phyloP scores from a whole-genome alignment of 306 rosid species.

The Casuarina glauca region DNA sequence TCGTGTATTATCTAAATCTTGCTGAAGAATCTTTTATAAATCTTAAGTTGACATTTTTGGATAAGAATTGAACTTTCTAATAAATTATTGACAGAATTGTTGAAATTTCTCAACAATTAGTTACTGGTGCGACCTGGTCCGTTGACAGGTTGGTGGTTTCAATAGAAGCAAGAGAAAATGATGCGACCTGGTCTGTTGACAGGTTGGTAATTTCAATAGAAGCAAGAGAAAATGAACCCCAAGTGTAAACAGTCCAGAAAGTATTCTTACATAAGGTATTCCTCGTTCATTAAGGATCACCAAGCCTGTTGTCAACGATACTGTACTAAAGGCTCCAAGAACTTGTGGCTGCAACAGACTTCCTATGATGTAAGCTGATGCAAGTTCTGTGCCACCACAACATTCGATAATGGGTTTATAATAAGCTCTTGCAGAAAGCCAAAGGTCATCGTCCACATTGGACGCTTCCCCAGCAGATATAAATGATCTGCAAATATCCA shows the following conservation, averaged over 20 bases:
- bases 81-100: too few species aligned
- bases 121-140: not conserved
- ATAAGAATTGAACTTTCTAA: too few species aligned
- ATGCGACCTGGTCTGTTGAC: too few species aligned
- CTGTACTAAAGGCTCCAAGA: constrained; percentile 75
- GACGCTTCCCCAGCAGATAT: constrained; percentile 75
- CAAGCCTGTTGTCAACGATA: constrained; percentile 67
- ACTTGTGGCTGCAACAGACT: constrained; percentile 80
- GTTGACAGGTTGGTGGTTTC: not conserved
- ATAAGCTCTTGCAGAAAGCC: constrained; percentile 81
- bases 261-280: constrained; percentile 53
- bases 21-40: too few species aligned
- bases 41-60: too few species aligned
- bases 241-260: constrained; percentile 1
- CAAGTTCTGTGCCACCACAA: constrained; percentile 89
- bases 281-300: constrained; percentile 75
- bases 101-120: too few species aligned
- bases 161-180: not conserved
- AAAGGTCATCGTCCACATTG: constrained; percentile 81
- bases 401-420: constrained; percentile 65
- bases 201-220: not conserved
- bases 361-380: constrained; percentile 61
- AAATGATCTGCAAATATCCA: constrained; percentile 54
- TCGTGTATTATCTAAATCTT: too few species aligned
- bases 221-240: constrained; percentile 3